Evolutionary conservation across 2,329 filamentous ascomycete species (phyloP), one percentile per base, ranked within the genome.

Genomic region (Erysiphe pulchra): DNA sequence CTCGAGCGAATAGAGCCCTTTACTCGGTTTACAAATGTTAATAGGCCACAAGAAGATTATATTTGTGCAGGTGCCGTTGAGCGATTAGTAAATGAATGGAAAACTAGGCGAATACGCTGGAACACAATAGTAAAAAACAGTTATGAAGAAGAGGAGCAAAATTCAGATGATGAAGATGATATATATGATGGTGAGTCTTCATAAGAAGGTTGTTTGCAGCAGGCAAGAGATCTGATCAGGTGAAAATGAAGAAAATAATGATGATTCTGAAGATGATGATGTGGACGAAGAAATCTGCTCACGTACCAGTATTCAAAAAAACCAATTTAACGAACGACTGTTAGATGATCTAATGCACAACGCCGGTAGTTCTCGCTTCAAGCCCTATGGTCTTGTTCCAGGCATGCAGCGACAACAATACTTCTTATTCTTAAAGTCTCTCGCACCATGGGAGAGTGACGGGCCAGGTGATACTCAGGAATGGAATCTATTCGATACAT

Each of bases 401-500:
- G 40, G 40, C 12, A 42, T 42, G 40, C 20, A 28, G 13, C 40
- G 28, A 30, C 12, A 42, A 28, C 16, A 42, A 34, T 44, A 44
- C 34, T 33, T 33, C 17, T 10, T 20, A 1, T 20, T 44, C 13
- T 34, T 44, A 20, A 36, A 16, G 4, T 20, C 24, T 10, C 12
- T 46, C 4, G 44, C 44, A 6, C 44, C 44, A 41, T 40, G 18
- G 20, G 44, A 46, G 32, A 46, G 44, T 24, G 36, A 46, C 16
- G 44, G 36, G 8, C 44, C 24, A 24, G 16, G 33, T 20, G 45
- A 46, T 32, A 46, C 36, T 17, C 37, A 46, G 18, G 36, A 46
- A 18, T 46, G 45, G 45, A 46, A 46, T 42, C 36, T 46, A 18
- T 46, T 46, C 20, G 45, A 46, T 18, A 32, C 24, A 13, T 46